Base-by-base conservation (phyloP, 352 stramenopile species). In the Pythium graminicola region DNA sequence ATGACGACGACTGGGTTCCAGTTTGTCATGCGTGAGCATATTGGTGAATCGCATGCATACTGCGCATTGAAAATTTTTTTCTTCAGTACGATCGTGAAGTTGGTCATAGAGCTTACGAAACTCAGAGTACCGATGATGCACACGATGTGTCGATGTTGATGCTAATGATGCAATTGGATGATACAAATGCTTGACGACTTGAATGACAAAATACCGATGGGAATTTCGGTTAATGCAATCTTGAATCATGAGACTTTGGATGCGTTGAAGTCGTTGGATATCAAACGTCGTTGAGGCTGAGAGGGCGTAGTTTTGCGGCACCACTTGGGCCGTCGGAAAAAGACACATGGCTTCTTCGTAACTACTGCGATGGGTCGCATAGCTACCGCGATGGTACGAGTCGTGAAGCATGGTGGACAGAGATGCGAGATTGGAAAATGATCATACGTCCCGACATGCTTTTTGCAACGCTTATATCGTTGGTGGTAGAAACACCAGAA, bases 291-390 rank as follows among this genome's bases (percentile, higher is more conserved):
- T 2, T 27, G 39, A 6, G 9, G 26, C 24, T 36, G 1, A 33
- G 32, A n/a, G n/a, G n/a, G n/a, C n/a, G n/a, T n/a, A n/a, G n/a
- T n/a, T n/a, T n/a, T n/a, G n/a, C n/a, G n/a, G n/a, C n/a, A n/a
- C n/a, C n/a, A n/a, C n/a, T n/a, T n/a, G n/a, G n/a, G n/a, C n/a
- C n/a, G n/a, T n/a, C 19, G 29, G 29, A 23, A 53, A 53, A 14
- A 53, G 45, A 4, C 20, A 22, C 19, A 32, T 23, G 11, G 45
- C 45, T 22, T 53, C 45, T 31, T 28, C 45, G 29, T 53, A 43
- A 33, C 45, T 53, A 33, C 41, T 32, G 41, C 13, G 41, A n/a
- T n/a, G n/a, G n/a, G n/a, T n/a, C n/a, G n/a, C n/a, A n/a, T n/a
- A n/a, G n/a, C n/a, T n/a, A n/a, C n/a, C n/a, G n/a, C n/a, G n/a